Base-by-base conservation (phyloP, 2,329 filamentous ascomycete species). In the Hymenoscyphus salicellus region DNA sequence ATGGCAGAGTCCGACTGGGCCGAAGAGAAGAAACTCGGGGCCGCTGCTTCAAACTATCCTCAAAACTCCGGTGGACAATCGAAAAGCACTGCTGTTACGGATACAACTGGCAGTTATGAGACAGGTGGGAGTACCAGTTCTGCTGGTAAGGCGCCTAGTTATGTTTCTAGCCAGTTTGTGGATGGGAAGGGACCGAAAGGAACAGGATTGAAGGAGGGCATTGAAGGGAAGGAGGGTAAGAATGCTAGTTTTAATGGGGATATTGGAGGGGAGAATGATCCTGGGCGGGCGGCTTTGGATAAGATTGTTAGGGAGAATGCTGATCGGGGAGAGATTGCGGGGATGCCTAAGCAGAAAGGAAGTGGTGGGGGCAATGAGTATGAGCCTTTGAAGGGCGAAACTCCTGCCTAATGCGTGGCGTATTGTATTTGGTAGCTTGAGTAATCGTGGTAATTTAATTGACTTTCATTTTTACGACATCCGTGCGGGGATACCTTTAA, bases 221-320 rank as follows among this genome's bases (percentile, higher is more conserved):
- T 68, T 2, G 68, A 72, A 28, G 68, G 67, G 26, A 62, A 68
- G 30, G 71, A 71, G 60, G 56, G 52, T 4, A 72, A 74, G 49
- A 75, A 75, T 61, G 73, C 72, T 17, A 74, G 73, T 63, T 75
- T 72, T 46, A 72, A 66, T 41, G 61, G 77, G 3, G 78, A 83
- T 69, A 78, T 80, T 65, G 83, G 82, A 1, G 79, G 77, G 5
- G 75, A 78, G 70, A 73, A 82, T 64, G 83, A 85, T 68, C 83
- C 83, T 3, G 77, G 78, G 60, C 71, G 79, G 8, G 64, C 77
- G 46, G 82, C 82, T 4, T 82, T 83, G 73, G 68, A 75, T 49
- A 78, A 79, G 68, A 77, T 84, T 36, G 23, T 60, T 33, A 71
- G 63, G 57, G 60, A 58, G n/a, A 75, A 75, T 69, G 72, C 72